Conservation (phyloP, 2,329 filamentous ascomycete genomes). For the Tolypocladium tundrense region DNA sequence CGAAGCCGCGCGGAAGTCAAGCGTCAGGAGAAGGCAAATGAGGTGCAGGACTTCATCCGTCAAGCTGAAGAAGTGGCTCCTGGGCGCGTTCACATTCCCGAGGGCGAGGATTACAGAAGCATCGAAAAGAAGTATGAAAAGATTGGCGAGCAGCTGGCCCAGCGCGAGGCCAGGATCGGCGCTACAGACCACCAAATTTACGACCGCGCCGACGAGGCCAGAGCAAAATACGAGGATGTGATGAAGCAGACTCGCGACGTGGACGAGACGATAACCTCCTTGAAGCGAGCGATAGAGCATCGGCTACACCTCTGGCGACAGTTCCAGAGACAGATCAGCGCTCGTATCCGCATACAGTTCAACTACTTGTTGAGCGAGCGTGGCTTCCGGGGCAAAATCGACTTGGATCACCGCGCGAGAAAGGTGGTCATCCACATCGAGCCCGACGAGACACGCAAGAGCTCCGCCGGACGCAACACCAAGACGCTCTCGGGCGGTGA, state of each 20-base stretch:
- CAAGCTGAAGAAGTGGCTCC: constrained; percentile 44
- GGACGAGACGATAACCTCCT: constrained; percentile 27
- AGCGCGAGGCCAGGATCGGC: constrained; percentile 47
- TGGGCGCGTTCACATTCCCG: constrained; percentile 50
- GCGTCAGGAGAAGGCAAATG: constrained; percentile 32
- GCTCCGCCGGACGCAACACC: constrained; percentile 65
- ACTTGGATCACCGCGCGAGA: constrained; percentile 66
- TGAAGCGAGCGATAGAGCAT: constrained; percentile 52
- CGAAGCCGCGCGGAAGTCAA: constrained; percentile 35
- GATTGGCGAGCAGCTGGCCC: constrained; percentile 47
- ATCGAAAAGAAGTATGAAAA: constrained; percentile 44
- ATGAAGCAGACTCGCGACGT: constrained; percentile 29
- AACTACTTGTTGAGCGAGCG: constrained; percentile 81
- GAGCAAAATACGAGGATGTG: constrained; percentile 31
- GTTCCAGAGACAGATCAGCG: constrained; percentile 78
- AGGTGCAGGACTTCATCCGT: constrained; percentile 42
- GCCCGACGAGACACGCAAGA: constrained; percentile 58
- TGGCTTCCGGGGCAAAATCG: constrained; percentile 73
- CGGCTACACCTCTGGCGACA: constrained; percentile 67
- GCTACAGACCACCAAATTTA: constrained; percentile 56
- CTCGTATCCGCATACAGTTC: constrained; percentile 78
- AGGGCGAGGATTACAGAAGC: constrained; percentile 50
- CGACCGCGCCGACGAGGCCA: constrained; percentile 31
- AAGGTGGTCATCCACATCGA: constrained; percentile 69
- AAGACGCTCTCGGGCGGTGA: constrained; percentile 93